Evolutionary conservation across 2,329 filamentous ascomycete genomes (phyloP), one percentile per base, ranked within the genome.

Genomic region (Fusarium chuoi): DNA sequence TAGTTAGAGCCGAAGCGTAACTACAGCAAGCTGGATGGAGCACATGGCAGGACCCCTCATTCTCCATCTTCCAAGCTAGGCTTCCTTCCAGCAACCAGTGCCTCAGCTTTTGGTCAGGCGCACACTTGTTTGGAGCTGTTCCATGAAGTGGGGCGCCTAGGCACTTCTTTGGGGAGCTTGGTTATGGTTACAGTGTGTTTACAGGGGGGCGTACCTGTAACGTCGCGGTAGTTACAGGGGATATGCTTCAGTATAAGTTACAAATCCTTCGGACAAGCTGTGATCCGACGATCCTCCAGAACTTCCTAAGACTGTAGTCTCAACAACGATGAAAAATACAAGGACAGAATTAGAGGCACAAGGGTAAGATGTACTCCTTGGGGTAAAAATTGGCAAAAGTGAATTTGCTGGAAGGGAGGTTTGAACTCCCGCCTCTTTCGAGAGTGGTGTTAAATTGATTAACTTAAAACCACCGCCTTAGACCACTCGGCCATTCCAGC

Each of bases 61-160:
- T 64, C 68, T 51, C 60, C 56, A 59, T 65, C 70, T 33, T 57
- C 41, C 41, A 51, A 28, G 41, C 41, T 58, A 49, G 56, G 33
- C 42, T 59, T 24, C 52, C 44, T 61, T 51, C 48, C 28, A 54
- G 58, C 61, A 69, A 51, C 58, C 39, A 61, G 56, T 60, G 68
- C 59, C 60, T 72, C 71, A 71, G 44, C 71, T 75, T 70, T 70
- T 68, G 71, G 71, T 74, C 71, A 74, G 71, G 67, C 71, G 71
- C 65, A 38, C 65, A 26, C 41, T 45, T 56, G n/a, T 22, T 24
- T 64, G 57, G 63, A 64, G 57, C 56, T 65, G 57, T 39, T 55
- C 18, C 52, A 55, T 30, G 33, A 33, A 52, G 70, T 41, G 71
- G 71, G 70, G 70, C 57, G 54, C 42, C 33, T 38, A 17, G 59